These are phyloP conservation scores for Citrus reticulata DNA, from an alignment of 345 rosid genomes.

Conservation along the genomic window DNA sequence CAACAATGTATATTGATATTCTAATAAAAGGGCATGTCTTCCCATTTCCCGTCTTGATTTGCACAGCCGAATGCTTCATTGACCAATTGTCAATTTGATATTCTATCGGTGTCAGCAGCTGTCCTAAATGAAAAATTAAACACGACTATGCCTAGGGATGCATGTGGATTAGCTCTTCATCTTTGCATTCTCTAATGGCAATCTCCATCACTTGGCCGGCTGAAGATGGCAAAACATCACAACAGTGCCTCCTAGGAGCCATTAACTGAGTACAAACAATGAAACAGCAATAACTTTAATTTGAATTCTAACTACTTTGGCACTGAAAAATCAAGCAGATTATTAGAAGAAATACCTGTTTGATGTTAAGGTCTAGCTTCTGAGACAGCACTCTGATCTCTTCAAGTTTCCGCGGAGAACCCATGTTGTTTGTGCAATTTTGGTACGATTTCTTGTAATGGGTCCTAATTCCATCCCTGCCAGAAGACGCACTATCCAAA, in stretches of 20 bases:
- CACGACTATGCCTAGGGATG: constrained; percentile 22
- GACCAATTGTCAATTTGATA: not conserved
- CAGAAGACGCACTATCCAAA: constrained; percentile 35
- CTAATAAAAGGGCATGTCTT: not conserved
- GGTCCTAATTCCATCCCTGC: constrained; percentile 28
- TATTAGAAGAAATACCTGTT: constrained; percentile 40
- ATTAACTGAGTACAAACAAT: constrained; percentile 36
- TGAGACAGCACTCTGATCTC: constrained; percentile 62
- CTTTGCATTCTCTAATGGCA: constrained; percentile 59
- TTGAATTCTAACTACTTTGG: not conserved
- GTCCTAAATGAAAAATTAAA: not conserved
- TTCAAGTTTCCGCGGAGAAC: constrained; percentile 55
- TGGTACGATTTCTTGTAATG: constrained; percentile 45
- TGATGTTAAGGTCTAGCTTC: constrained; percentile 46
- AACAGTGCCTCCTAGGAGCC: constrained; percentile 89
- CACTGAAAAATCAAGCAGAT: not conserved
- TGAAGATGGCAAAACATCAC: constrained; percentile 66
- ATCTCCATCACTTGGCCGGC: constrained; percentile 50
- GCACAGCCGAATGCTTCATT: not conserved
- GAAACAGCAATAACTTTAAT: not conserved
- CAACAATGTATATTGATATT: not conserved
- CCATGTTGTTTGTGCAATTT: constrained; percentile 40
- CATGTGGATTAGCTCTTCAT: constrained; percentile 62
- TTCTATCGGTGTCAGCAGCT: not conserved
- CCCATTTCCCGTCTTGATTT: not conserved